Evolutionary conservation across 345 rosid species (phyloP).

Genomic region (Rhodomyrtus tomentosa): DNA sequence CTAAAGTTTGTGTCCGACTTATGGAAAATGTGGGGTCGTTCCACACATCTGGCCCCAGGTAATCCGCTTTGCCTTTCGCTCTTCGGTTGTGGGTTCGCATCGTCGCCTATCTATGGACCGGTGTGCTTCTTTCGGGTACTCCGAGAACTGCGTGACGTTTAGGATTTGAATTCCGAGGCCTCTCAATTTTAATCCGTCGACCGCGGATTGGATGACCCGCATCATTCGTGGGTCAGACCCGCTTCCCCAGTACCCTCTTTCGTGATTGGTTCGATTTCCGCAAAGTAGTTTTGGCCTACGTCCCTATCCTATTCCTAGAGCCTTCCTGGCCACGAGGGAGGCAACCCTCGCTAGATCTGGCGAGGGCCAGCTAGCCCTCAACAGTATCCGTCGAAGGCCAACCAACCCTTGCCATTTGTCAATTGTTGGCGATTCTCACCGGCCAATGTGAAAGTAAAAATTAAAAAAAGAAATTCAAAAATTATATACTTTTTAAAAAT

Average conservation of each 20-base stretch:
- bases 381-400: too few species aligned
- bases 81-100: constrained; percentile 48
- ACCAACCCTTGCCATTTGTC: too few species aligned
- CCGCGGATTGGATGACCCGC: constrained; percentile 28
- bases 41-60: constrained; percentile 82
- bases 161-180: constrained; percentile 47
- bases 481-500: too few species aligned
- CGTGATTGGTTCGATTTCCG: constrained; percentile 34
- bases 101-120: constrained; percentile 58
- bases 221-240: constrained; percentile 45
- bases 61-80: constrained; percentile 35
- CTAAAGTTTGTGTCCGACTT: not conserved
- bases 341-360: too few species aligned
- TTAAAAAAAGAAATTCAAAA: too few species aligned
- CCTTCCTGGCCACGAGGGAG: too few species aligned
- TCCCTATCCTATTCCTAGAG: constrained; percentile 74
- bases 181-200: constrained; percentile 25
- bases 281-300: constrained; percentile 34
- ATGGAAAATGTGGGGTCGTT: constrained; percentile 42
- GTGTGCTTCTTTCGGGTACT: constrained; percentile 73
- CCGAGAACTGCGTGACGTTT: constrained; percentile 63
- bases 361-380: too few species aligned
- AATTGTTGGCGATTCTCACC: too few species aligned
- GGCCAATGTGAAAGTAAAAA: too few species aligned
- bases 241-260: constrained; percentile 40